Evolutionary conservation across 202 grass and related monocot species (phyloP), one percentile per base, ranked within the genome.

Genomic region (Cymbopogon flexuosus): DNA sequence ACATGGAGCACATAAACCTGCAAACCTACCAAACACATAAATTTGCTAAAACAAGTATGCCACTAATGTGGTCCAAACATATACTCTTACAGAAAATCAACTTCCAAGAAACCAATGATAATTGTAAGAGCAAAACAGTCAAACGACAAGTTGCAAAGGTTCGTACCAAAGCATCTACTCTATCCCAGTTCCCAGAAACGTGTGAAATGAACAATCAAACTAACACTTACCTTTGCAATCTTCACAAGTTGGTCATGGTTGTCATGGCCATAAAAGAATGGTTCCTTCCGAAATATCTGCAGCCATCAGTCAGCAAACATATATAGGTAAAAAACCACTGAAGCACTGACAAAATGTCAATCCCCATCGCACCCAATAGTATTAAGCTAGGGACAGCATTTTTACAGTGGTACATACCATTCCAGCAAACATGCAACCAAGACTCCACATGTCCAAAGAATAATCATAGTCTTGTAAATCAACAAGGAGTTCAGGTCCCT

Each of bases 381-480:
- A 47, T 81, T 65, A 63, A 70, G 5, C 13, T 46, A 58, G 0
- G 23, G 6, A 43, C 31, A 62, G 27, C 71, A 68, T 46, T 51
- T 63, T 67, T 54, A 40, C 11, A 23, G 57, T 24, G 11, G 6
- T 62, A 83, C 78, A 85, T 91, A 94, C 92, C 92, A 94, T 94
- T 83, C 92, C 89, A 83, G 92, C 89, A 91, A 94, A 91, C 92
- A 94, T 94, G 89, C 92, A 94, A 16, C 92, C 92, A 67, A 94
- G 92, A 46, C 92, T 94, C 89, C 92, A 94, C 92, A 94, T 94
- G 70, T 94, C 92, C 54, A 94, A 83, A 78, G 92, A 89, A 76
- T 94, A 94, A 81, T 94, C 92, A 62, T 94, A 94, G 84, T 94
- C 92, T 89, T 91, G 92, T 78, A 91, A 87, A 81, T 94, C 92